Conservation (phyloP, 139 green algal species). For the Chara braunii region DNA sequence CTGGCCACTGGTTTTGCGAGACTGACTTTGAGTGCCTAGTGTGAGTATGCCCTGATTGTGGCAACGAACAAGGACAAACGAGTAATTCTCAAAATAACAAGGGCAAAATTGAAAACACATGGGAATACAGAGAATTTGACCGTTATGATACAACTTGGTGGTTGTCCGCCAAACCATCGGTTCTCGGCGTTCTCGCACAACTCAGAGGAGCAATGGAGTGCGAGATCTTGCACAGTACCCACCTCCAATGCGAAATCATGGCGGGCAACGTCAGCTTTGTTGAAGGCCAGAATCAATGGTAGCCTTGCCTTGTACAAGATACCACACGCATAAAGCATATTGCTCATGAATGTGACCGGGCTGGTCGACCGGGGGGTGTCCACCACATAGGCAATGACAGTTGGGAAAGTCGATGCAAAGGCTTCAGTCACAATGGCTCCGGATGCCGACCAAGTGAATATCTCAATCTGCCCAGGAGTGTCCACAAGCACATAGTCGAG, state of each 20-base stretch:
- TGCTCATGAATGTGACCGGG: slow-evolving; percentile 84
- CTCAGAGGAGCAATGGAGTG: too few relatives aligned
- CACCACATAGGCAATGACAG: slow-evolving; percentile 79
- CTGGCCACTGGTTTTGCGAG: too few relatives aligned
- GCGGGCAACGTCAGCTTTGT: slow-evolving; percentile 83
- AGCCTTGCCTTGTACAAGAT: slow-evolving; percentile 97
- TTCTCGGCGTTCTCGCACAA: too few relatives aligned
- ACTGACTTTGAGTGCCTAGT: too few relatives aligned
- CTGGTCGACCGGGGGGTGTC: slow-evolving; percentile 76
- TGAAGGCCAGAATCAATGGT: slow-evolving; percentile 93
- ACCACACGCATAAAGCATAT: slow-evolving; percentile 88
- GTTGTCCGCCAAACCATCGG: too few relatives aligned
- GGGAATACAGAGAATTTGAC: too few relatives aligned
- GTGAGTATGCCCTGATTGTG: too few relatives aligned
- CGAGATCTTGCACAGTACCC: background rate
- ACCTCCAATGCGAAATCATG: slow-evolving; percentile 75
- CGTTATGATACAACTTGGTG: too few relatives aligned
- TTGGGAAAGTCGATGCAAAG: slow-evolving; percentile 81
- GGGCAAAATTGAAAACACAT: too few relatives aligned
- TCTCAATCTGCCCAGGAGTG: slow-evolving; percentile 97
- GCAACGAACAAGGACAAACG: too few relatives aligned
- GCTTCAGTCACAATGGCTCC: slow-evolving; percentile 87
- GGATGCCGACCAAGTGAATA: slow-evolving; percentile 95
- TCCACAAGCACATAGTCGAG: slow-evolving; percentile 80
- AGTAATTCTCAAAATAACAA: too few relatives aligned